Conservation (phyloP, 73 alveolate genomes). For the Paramecium tetraurelia region DNA sequence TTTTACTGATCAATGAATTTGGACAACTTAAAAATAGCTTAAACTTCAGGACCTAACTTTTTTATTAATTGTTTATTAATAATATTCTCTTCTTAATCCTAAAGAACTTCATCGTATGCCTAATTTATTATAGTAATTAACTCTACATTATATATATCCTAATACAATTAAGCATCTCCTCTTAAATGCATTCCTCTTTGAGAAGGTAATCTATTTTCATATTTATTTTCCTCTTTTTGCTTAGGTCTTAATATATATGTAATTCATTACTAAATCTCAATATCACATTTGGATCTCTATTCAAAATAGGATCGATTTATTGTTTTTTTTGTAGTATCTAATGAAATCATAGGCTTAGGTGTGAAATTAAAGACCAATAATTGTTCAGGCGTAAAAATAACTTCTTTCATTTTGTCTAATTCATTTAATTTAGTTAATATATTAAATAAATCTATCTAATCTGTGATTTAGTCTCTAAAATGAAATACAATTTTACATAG, state of each 20-base stretch:
- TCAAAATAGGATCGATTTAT: not conserved
- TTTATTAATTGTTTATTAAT: not conserved
- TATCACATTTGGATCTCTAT: not conserved
- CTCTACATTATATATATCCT: not conserved
- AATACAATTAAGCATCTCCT: not conserved
- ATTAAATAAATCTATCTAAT: not conserved
- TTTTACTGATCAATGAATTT: not conserved
- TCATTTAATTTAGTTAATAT: constrained; percentile 4
- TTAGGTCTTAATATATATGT: not conserved
- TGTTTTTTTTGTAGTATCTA: not conserved
- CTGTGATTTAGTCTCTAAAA: not conserved
- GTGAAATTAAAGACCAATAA: not conserved
- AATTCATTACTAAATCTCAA: not conserved
- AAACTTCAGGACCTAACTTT: constrained; percentile 1
- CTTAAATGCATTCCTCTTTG: not conserved
- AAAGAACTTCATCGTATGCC: constrained; percentile 34
- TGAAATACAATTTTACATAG: not conserved
- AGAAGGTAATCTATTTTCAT: not conserved
- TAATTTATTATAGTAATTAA: not conserved
- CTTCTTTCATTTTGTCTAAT: constrained; percentile 21
- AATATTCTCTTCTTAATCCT: not conserved
- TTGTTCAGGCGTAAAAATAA: not conserved
- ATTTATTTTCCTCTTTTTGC: not conserved
- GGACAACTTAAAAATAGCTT: not conserved
- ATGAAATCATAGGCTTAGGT: not conserved